Percentiles rank a stretch among this genome's conserved stretches.
These are phyloP conservation scores for Kurtzmaniella quercitrusa DNA, from an alignment of 1,139 yeast species.

Conservation along the genomic window DNA sequence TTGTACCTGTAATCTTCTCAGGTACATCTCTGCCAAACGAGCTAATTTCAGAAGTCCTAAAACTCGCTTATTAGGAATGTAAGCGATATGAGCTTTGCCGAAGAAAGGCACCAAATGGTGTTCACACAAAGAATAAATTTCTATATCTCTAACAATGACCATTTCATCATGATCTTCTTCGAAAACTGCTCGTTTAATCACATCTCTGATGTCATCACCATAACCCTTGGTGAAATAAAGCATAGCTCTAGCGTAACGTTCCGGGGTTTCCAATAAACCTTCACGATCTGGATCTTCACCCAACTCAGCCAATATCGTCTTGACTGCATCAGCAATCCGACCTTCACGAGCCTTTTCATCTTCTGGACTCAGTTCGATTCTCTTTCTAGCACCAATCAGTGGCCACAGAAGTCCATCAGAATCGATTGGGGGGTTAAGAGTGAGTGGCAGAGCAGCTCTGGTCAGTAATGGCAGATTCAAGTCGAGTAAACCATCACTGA, in stretches of 20 bases:
- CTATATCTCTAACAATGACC: conserved; percentile 96
- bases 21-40: conserved; percentile 93
- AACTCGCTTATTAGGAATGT: conserved; percentile 93
- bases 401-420: conserved; percentile 95
- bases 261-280: conserved; percentile 92
- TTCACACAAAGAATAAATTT: conserved; percentile 88
- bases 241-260: conserved; percentile 95
- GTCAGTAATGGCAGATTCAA: conserved; percentile 52
- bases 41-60: conserved; percentile 92
- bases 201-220: conserved; percentile 87
- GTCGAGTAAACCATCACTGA: not conserved
- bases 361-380: conserved; percentile 64
- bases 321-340: conserved; percentile 82
- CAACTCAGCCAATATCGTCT: conserved; percentile 72
- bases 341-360: conserved; percentile 60
- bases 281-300: conserved; percentile 92
- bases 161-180: conserved; percentile 98
- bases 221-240: conserved; percentile 93
- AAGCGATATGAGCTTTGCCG: conserved; percentile 95
- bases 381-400: conserved; percentile 72
- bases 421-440: conserved; percentile 81
- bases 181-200: conserved; percentile 90
- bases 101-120: conserved; percentile 96
- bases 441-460: conserved; percentile 79
- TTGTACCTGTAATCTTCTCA: conserved; percentile 93